Evolutionary conservation across 192 early-diverging fungal species (phyloP).

Genomic region (Phycomyces blakesleeanus): DNA sequence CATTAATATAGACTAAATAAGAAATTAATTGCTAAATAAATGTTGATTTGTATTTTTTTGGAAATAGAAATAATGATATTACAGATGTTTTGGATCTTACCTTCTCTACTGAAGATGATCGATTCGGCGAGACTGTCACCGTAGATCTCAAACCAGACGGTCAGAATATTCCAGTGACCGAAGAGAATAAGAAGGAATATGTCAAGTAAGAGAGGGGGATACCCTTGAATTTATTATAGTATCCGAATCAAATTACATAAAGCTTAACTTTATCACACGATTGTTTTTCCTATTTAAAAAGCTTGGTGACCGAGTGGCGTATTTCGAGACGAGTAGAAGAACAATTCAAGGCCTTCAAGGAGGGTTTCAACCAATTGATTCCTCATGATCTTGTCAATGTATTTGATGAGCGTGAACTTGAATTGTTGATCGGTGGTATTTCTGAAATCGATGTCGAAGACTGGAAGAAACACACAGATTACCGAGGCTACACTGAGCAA

Average conservation of each 20-base stretch:
- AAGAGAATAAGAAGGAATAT: constrained; percentile 97
- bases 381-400: constrained; percentile 93
- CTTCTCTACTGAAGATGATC: constrained; percentile 89
- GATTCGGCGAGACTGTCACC: constrained; percentile 85
- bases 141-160: constrained; percentile 89
- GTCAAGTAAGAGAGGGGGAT: constrained; percentile 57
- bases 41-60: too few species aligned
- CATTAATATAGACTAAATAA: background rate
- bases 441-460: constrained; percentile 96
- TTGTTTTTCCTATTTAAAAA: constrained; percentile 6
- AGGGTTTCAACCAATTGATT: constrained; percentile 94
- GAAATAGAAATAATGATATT: constrained; percentile 76
- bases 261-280: too few species aligned
- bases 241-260: too few species aligned
- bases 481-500: constrained; percentile 94
- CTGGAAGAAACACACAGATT: constrained; percentile 99
- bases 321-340: constrained; percentile 90
- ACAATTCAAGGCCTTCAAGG: constrained; percentile 90
- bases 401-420: constrained; percentile 97
- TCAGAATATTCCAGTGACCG: constrained; percentile 82
- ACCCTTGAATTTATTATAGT: too few species aligned
- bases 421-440: constrained; percentile 94
- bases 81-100: constrained; percentile 82
- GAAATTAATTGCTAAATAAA: background rate
- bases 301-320: constrained; percentile 81